Evolutionary conservation across 768 basidiomycete genomes (phyloP).

Genomic region (Piloderma croceum): DNA sequence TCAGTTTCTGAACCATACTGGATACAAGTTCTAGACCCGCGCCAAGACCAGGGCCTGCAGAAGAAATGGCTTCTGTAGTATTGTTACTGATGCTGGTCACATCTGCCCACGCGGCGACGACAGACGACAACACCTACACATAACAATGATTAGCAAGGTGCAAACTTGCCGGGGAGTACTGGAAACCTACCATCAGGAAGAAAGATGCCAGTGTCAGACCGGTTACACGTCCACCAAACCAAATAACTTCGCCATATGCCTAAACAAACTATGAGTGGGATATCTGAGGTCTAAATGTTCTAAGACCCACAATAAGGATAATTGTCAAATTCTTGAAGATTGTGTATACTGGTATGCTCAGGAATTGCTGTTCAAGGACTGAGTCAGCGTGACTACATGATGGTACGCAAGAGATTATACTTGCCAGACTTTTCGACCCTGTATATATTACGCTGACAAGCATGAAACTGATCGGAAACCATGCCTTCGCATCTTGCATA

Average conservation of each 20-base stretch:
- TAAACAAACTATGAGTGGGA: too few relatives aligned
- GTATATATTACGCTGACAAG: conserved; percentile 96
- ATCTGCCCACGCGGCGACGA: conserved; percentile 97
- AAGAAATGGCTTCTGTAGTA: conserved; percentile 20
- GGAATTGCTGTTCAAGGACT: conserved; percentile 68
- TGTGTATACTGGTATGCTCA: conserved; percentile 96
- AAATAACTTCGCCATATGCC: conserved; percentile 97
- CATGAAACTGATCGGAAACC: conserved; percentile 92
- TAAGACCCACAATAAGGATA: conserved; percentile 78
- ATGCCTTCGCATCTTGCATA: conserved; percentile 75
- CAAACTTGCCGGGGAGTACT: too few relatives aligned
- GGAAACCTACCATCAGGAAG: conserved; percentile 71
- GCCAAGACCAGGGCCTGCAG: conserved; percentile 22
- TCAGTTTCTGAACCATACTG: conserved; percentile 45
- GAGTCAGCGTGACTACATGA: background rate
- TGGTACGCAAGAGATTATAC: conserved; percentile 25
- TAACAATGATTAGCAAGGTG: conserved; percentile 1
- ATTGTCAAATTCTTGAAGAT: conserved; percentile 99
- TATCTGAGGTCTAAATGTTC: too few relatives aligned
- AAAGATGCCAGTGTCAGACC: conserved; percentile 86
- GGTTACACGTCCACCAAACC: conserved; percentile 91
- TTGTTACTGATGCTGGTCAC: conserved; percentile 41
- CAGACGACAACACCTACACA: conserved; percentile 76
- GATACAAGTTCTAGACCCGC: conserved; percentile 33
- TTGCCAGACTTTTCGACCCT: conserved; percentile 91